Base-by-base conservation (phyloP, 345 rosid genomes). In the Eucalyptus caleyi region DNA sequence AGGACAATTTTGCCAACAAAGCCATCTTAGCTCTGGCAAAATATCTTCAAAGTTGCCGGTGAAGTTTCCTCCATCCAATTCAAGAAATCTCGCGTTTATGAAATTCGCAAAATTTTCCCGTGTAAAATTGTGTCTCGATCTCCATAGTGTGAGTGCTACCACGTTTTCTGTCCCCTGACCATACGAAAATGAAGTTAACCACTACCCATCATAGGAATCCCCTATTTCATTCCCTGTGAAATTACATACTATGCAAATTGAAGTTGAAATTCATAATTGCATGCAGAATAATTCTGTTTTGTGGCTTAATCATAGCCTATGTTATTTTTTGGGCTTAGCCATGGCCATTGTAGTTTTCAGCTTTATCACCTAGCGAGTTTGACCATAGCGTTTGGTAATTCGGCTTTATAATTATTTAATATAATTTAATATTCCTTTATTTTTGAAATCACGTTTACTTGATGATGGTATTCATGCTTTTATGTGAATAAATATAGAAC, bases 271-370 rank as follows among this genome's bases (percentile, higher is more conserved):
- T 15, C 72, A 65, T 65, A 65, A 65, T 4, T 65, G 19, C 4
- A 1, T 0, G 9, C 9, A 7, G 19, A 14, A 1, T n/a, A 65
- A 65, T 30, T 65, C 9, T 65, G 9, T 8, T 30, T 65, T 60
- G 16, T 11, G 67, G 32, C 32, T 60, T 27, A 60, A 60, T 27
- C n/a, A 27, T 12, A 60, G 32, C n/a, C 67, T 26, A 27, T 60
- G 16, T 60, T 26, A 11, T 26, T 27, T 62, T 30, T 30, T 9
- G 34, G 62, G 62, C 9, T 62, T 62, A 62, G n/a, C 8, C 16
- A 62, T 62, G 69, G 34, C 69, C 34, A n/a, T 27, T 62, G 18
- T 27, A 27, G 67, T 60, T 60, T 56, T 56, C 62, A 24, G 12
- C 62, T 56, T 56, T 56, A 56, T 56, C 0, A 23, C 26, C 62